Percentiles rank a stretch among this genome's conserved stretches.
Conservation (phyloP, 148 eudicot species). For the Cornus controversa region DNA sequence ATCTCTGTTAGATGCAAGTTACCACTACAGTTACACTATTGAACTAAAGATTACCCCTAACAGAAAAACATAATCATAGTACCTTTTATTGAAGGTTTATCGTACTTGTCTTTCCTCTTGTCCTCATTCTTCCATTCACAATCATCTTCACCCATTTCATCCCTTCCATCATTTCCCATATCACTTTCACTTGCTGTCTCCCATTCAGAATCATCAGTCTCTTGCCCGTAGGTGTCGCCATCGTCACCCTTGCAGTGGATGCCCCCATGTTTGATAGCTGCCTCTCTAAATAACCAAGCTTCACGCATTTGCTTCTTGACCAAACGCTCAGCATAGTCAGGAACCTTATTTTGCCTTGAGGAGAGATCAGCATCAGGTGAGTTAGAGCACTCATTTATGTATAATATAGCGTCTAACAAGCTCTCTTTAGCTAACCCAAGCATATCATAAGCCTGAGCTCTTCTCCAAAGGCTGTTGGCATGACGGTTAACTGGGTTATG, state of each 20-base stretch:
- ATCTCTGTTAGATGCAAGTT: background rate
- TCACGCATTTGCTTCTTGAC: conserved; percentile 99
- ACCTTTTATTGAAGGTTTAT: conserved; percentile 64
- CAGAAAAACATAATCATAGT: background rate
- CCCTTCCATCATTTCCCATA: conserved; percentile 66
- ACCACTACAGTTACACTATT: background rate
- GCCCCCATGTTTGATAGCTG: conserved; percentile 87
- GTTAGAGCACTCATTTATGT: conserved; percentile 86
- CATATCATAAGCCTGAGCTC: conserved; percentile 99
- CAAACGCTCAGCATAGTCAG: conserved; percentile 93
- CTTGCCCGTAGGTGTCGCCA: conserved; percentile 67
- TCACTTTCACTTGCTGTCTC: conserved; percentile 99
- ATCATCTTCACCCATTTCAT: conserved; percentile 58
- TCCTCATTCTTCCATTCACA: conserved; percentile 68
- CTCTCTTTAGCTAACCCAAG: conserved; percentile 95
- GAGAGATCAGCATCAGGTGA: conserved; percentile 85
- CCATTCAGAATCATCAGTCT: conserved; percentile 96
- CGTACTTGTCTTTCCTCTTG: conserved; percentile 56
- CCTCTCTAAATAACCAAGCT: conserved; percentile 94
- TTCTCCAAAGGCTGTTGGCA: conserved; percentile 96
- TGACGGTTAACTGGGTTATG: conserved; percentile 91
- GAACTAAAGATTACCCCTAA: background rate
- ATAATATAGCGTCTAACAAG: conserved; percentile 86
- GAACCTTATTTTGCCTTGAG: conserved; percentile 87
- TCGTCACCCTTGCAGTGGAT: conserved; percentile 76